Conservation (phyloP, 2,329 filamentous ascomycete species). For the Monilinia laxa region DNA sequence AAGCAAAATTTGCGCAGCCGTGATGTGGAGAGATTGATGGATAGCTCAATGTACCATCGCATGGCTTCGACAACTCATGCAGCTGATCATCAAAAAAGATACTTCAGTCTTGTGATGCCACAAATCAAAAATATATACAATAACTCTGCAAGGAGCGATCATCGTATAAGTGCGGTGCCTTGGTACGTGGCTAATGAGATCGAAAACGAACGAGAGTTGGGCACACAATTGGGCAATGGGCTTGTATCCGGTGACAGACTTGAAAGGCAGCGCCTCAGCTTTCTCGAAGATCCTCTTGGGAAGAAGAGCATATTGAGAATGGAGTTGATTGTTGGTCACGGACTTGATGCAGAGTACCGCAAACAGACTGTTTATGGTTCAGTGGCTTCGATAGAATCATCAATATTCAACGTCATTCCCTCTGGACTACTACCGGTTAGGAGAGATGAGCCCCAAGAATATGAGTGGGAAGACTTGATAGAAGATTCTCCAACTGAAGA, state of each 20-base stretch:
- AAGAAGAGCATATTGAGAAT: background rate
- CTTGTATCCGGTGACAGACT: background rate
- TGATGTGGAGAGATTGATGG: too few relatives aligned
- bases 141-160: rapidly evolving
- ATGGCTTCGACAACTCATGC: background rate
- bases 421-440: background rate
- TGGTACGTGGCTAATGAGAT: background rate
- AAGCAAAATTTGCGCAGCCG: background rate
- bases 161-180: background rate
- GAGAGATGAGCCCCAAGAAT: too few relatives aligned
- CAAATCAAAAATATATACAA: too few relatives aligned
- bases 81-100: background rate
- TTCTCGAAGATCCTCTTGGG: background rate
- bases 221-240: background rate
- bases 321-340: background rate
- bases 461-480: background rate
- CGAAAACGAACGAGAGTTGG: rapidly evolving
- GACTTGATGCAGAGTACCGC: background rate
- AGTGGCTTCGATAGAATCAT: background rate
- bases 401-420: background rate
- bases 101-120: too few relatives aligned
- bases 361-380: background rate
- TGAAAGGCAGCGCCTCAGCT: background rate
- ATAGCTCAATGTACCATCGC: too few relatives aligned
- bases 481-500: background rate